A percentile compares a stretch with the other conserved stretches of the same genome.
Evolutionary conservation across 805 yeast genomes (phyloP).

Genomic region (Vanderwaltozyma verrucispora): DNA sequence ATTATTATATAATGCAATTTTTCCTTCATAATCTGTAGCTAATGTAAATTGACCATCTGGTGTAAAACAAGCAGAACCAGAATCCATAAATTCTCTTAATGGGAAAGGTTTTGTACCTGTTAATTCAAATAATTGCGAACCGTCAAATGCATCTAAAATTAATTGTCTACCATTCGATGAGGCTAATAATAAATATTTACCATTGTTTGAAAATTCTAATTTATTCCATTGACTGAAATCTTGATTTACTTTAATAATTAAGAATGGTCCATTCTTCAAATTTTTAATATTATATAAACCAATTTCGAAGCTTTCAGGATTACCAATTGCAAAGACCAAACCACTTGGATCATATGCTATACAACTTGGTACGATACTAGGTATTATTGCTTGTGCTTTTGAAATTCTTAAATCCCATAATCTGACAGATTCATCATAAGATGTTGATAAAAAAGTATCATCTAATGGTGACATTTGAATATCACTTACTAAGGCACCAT

Average conservation of each 20-base stretch:
- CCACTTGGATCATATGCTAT: constrained; percentile 82
- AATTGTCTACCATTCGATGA: constrained; percentile 48
- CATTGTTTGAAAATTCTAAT: constrained; percentile 71
- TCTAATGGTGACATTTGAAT: constrained; percentile 64
- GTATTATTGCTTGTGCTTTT: constrained; percentile 51
- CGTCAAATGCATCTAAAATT: constrained; percentile 61
- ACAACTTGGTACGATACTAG: constrained; percentile 43
- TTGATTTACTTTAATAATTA: constrained; percentile 32
- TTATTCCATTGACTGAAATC: constrained; percentile 42
- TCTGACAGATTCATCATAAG: constrained; percentile 71
- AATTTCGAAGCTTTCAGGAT: constrained; percentile 34
- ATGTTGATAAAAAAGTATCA: constrained; percentile 54
- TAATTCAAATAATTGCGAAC: constrained; percentile 38
- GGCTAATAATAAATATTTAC: constrained; percentile 50
- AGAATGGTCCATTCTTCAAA: constrained; percentile 49
- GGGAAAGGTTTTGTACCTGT: constrained; percentile 40
- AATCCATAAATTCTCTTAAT: constrained; percentile 35
- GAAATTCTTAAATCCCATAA: constrained; percentile 78
- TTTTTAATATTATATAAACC: constrained; percentile 53
- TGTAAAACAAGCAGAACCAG: constrained; percentile 49
- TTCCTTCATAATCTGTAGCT: constrained; percentile 50
- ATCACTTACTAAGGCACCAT: constrained; percentile 61
- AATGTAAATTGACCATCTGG: constrained; percentile 58
- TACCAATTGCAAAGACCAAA: constrained; percentile 62
- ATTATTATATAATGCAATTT: constrained; percentile 44